Evolutionary conservation across 1,139 yeast species (phyloP).

Genomic region (Pichia sp.): DNA sequence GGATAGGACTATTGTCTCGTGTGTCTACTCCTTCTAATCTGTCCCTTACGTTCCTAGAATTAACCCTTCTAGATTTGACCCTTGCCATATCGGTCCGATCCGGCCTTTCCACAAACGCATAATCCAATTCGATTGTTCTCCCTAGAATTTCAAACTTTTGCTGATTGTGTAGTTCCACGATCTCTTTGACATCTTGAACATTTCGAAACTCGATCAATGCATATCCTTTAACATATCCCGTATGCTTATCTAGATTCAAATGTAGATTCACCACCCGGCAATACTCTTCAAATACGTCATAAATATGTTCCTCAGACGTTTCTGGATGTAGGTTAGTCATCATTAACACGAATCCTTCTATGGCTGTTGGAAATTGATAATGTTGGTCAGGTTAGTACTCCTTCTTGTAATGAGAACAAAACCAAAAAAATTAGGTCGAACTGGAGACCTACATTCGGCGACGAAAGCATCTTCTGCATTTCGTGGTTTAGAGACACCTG

Average conservation of each 20-base stretch:
- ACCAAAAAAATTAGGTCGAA: too few relatives aligned
- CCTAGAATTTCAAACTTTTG: constrained; percentile 36
- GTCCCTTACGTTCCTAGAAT: neutral
- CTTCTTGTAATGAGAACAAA: too few relatives aligned
- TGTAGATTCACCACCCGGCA: constrained; percentile 38
- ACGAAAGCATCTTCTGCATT: constrained; percentile 11
- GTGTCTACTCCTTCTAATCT: constrained; percentile 1
- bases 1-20: constrained; percentile 10
- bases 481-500: constrained; percentile 8
- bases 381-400: too few relatives aligned
- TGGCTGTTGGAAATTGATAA: constrained; percentile 23
- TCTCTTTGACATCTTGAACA: constrained; percentile 34
- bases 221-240: constrained; percentile 43
- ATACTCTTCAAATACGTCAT: constrained; percentile 39
- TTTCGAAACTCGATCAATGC: constrained; percentile 38
- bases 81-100: neutral
- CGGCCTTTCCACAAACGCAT: constrained; percentile 34
- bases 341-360: constrained; percentile 43
- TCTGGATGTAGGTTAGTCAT: constrained; percentile 43
- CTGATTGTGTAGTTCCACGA: constrained; percentile 27
- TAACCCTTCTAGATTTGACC: neutral
- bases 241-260: constrained; percentile 38
- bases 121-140: constrained; percentile 34
- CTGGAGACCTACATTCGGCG: constrained; percentile 16
- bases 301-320: constrained; percentile 42